Evolutionary conservation across 495 filamentous ascomycete species (phyloP), one percentile per base, ranked within the genome.

Genomic region (Neurospora africana): DNA sequence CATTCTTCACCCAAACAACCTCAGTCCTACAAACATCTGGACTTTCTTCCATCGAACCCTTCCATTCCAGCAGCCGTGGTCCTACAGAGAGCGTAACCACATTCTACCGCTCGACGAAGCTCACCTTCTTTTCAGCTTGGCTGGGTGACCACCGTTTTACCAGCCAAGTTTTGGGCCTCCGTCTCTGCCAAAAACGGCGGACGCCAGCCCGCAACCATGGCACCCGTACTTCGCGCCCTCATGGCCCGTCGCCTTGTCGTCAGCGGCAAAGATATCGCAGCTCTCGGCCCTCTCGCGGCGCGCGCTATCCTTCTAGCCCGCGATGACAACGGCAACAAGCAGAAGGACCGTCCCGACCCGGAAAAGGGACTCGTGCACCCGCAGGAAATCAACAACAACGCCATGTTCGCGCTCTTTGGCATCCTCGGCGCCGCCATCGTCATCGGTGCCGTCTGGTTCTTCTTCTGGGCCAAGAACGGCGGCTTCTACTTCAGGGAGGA

Each of bases 381-480:
- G 1, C 77, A 83, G n/a, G 79, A 86, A 68, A 92, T 97, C 83
- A 93, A 95, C 83, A 97, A 95, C 85, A 88, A 89, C 21, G 91
- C 88, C 68, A 85, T 97, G 68, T 89, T 97, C 79, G 89, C 89
- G 8, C 84, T 98, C 5, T 97, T 99, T 76, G 96, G 91, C 10
- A 78, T 98, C 36, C 85, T 98, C 70, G 93, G 93, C 38, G 90
- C 88, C 4, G 88, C 83, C 23, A 91, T 98, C 79, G 93, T 94
- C 38, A 73, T 94, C 27, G 88, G 86, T 0, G 85, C 82, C 27
- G 92, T 98, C 74, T 99, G 95, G 95, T 97, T 98, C 84, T 99
- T 98, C 86, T 97, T 98, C 87, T 96, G 91, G 91, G 93, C 94
- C 70, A 93, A 91, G 82, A 95, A 98, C 78, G 96, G 95, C 75